Conservation (phyloP, 371 early-diverging fungal species). For the Zopfochytrium polystomum region DNA sequence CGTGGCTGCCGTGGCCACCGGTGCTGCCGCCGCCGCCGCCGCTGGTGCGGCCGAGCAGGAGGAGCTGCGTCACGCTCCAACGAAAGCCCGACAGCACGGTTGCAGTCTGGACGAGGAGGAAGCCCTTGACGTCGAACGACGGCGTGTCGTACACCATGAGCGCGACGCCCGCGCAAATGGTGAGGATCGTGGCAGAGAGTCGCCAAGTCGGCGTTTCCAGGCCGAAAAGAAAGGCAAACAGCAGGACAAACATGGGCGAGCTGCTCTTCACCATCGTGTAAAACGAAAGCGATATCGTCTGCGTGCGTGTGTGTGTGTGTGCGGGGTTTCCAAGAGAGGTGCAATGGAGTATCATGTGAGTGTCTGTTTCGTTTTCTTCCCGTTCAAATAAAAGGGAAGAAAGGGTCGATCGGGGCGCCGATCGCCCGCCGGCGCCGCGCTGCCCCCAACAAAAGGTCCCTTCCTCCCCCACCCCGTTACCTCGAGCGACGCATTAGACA, state of each 20-base stretch:
- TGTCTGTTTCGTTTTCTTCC: too few relatives aligned
- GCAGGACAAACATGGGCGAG: constrained; percentile 80
- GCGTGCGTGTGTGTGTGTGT: not conserved
- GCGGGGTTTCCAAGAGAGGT: too few relatives aligned
- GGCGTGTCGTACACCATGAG: constrained; percentile 75
- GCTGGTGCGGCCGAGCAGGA: too few relatives aligned
- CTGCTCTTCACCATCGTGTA: constrained; percentile 96
- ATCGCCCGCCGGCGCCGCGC: too few relatives aligned
- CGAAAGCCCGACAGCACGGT: constrained; percentile 74
- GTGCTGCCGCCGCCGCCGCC: too few relatives aligned
- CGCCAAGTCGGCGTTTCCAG: constrained; percentile 69
- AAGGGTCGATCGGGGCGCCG: too few relatives aligned
- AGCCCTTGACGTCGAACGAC: constrained; percentile 68
- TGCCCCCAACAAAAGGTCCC: too few relatives aligned
- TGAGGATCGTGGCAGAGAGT: constrained; percentile 66
- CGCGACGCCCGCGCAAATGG: constrained; percentile 79
- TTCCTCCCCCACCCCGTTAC: too few relatives aligned
- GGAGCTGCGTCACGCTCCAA: too few relatives aligned
- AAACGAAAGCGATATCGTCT: constrained; percentile 81
- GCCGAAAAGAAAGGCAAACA: constrained; percentile 85
- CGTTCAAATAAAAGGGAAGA: too few relatives aligned
- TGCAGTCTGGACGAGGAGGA: constrained; percentile 64
- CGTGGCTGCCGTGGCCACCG: too few relatives aligned
- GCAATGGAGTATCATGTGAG: too few relatives aligned
- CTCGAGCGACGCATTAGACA: constrained; percentile 77